These are phyloP conservation scores for Fusarium lyarnte DNA, from an alignment of 2,329 filamentous ascomycete species.

Conservation along the genomic window DNA sequence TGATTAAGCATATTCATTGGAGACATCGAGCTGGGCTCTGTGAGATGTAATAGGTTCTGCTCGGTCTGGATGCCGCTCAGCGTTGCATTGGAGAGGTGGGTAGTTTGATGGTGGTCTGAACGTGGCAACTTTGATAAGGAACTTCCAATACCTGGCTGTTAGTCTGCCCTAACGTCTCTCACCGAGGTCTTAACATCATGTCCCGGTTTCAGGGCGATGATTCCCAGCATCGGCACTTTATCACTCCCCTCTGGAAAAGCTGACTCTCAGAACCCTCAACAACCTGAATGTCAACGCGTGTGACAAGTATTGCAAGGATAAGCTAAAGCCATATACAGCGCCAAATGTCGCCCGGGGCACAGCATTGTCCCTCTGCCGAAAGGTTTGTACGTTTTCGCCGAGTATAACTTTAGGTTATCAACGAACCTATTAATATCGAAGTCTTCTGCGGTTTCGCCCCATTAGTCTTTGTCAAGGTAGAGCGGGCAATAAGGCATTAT, in stretches of 20 bases:
- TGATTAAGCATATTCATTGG: neutral
- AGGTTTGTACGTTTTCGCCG: neutral
- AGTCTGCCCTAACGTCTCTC: fast-evolving
- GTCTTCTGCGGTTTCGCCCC: neutral
- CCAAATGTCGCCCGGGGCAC: neutral
- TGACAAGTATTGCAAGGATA: neutral
- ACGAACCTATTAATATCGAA: neutral
- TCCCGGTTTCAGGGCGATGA: neutral
- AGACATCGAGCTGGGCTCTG: neutral
- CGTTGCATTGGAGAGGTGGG: fast-evolving
- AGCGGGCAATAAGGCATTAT: neutral
- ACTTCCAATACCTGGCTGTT: no score
- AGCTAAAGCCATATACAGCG: neutral
- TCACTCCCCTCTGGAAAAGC: neutral
- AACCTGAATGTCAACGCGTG: neutral
- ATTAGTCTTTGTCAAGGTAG: neutral
- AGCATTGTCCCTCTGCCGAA: neutral
- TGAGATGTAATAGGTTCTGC: fast-evolving
- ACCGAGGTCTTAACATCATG: neutral
- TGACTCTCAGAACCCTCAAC: neutral
- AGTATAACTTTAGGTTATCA: neutral
- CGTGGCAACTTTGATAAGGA: neutral
- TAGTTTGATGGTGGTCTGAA: neutral
- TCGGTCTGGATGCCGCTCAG: neutral
- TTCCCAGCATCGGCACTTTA: neutral